Conservation (phyloP, 306 rosid genomes). For the Prunus fruticosa region DNA sequence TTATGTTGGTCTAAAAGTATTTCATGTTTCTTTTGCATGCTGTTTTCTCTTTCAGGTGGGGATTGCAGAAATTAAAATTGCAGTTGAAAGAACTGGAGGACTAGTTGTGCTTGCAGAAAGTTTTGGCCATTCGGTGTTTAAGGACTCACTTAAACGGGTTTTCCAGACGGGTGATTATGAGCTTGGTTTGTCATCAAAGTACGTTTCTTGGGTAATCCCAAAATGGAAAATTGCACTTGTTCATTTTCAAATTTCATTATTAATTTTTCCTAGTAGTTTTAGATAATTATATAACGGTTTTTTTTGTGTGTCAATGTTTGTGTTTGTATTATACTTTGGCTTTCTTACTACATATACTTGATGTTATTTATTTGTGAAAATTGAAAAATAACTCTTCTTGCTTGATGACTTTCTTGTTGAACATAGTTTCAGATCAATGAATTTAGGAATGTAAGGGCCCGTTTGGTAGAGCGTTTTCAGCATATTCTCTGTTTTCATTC, state of each 20-base stretch:
- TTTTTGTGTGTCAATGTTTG: background rate
- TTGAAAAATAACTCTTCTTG: background rate
- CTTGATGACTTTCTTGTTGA: background rate
- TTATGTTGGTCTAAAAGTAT: background rate
- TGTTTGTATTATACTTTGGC: background rate
- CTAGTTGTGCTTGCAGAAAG: conserved; percentile 96
- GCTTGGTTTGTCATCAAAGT: conserved; percentile 93
- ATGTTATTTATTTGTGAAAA: background rate
- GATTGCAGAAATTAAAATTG: conserved; percentile 92
- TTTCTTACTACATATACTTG: background rate
- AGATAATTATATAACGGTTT: background rate
- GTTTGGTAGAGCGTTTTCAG: too few species aligned
- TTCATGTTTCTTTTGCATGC: conserved; percentile 15
- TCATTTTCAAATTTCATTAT: background rate
- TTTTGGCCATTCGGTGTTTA: conserved; percentile 91
- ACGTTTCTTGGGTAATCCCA: conserved; percentile 22
- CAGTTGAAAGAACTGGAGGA: conserved; percentile 94
- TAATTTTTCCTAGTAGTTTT: background rate
- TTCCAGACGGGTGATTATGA: conserved; percentile 73
- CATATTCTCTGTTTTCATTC: too few species aligned
- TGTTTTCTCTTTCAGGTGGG: conserved; percentile 66
- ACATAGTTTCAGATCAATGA: background rate
- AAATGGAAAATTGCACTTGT: background rate
- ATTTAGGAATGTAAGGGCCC: background rate
- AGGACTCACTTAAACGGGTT: conserved; percentile 79